Evolutionary conservation across 768 basidiomycete genomes (phyloP).

Genomic region (Lactarius pseudohatsudake): DNA sequence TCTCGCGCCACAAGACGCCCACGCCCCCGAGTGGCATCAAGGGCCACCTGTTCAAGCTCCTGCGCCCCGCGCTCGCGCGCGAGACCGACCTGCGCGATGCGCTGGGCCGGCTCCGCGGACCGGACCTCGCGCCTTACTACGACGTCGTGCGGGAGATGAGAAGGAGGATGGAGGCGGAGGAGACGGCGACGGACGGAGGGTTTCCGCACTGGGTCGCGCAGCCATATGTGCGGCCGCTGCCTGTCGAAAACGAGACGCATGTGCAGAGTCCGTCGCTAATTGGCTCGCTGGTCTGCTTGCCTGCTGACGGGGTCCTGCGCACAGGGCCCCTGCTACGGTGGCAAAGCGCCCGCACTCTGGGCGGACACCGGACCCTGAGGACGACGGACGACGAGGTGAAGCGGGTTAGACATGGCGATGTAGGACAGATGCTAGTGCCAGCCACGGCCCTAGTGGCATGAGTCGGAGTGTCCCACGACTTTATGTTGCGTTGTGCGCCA

Average conservation of each 20-base stretch:
- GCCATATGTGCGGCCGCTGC: conserved; percentile 58
- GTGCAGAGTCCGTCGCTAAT: conserved; percentile 2
- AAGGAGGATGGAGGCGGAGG: conserved; percentile 46
- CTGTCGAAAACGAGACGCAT: neutral
- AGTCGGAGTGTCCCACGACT: neutral
- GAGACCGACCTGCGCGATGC: conserved; percentile 73
- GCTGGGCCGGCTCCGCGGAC: conserved; percentile 51
- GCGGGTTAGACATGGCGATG: conserved; percentile 6
- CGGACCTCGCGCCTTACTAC: conserved; percentile 39
- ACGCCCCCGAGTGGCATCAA: conserved; percentile 79
- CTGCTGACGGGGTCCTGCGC: neutral
- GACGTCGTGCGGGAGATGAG: conserved; percentile 62
- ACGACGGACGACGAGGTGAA: conserved; percentile 8
- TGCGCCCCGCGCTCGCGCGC: conserved; percentile 68
- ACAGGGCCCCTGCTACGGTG: neutral
- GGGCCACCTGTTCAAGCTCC: conserved; percentile 90
- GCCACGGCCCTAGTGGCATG: conserved; percentile 5
- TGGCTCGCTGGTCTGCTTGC: neutral
- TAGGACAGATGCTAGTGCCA: neutral
- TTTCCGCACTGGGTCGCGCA: conserved; percentile 74
- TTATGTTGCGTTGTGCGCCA: neutral
- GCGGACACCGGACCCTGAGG: conserved; percentile 2
- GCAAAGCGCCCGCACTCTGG: conserved; percentile 4
- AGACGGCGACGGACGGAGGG: conserved; percentile 47
- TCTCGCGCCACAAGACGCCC: conserved; percentile 62